These are phyloP conservation scores for Ophiostoma montium DNA, from an alignment of 2,329 filamentous ascomycete species.

Conservation along the genomic window DNA sequence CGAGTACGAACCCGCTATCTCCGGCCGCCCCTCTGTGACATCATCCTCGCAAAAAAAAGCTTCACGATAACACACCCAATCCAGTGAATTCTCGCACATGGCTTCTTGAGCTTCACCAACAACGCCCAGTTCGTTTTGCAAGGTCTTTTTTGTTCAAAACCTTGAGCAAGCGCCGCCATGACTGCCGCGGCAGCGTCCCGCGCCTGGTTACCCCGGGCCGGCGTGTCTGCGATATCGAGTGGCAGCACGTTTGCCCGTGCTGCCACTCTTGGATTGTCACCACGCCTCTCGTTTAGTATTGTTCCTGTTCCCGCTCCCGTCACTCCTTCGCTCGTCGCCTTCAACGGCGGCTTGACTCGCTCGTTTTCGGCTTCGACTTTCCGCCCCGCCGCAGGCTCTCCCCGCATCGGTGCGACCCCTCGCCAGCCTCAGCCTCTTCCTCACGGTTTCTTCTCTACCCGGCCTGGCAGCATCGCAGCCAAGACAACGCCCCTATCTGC, in stretches of 20 bases:
- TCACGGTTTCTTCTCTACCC: constrained; percentile 3
- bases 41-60: not conserved
- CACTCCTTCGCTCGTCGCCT: not conserved
- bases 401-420: not conserved
- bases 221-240: not conserved
- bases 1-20: too few relatives aligned
- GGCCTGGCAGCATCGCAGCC: not conserved
- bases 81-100: not conserved
- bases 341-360: not conserved
- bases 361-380: constrained; percentile 3
- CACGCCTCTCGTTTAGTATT: too few relatives aligned
- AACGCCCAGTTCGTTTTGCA: too few relatives aligned
- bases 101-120: not conserved
- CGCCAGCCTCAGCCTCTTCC: not conserved
- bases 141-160: too few relatives aligned
- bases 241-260: not conserved
- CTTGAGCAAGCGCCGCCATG: constrained; percentile 3
- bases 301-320: not conserved
- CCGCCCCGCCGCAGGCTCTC: not conserved
- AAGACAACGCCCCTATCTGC: not conserved
- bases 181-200: constrained; percentile 4
- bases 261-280: not conserved
- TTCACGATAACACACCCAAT: not conserved
- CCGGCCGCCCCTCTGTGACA: constrained; percentile 5
- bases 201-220: constrained; percentile 2